Conservation (phyloP, 2,329 filamentous ascomycete genomes). For the Trichoderma atrobrunneum region DNA sequence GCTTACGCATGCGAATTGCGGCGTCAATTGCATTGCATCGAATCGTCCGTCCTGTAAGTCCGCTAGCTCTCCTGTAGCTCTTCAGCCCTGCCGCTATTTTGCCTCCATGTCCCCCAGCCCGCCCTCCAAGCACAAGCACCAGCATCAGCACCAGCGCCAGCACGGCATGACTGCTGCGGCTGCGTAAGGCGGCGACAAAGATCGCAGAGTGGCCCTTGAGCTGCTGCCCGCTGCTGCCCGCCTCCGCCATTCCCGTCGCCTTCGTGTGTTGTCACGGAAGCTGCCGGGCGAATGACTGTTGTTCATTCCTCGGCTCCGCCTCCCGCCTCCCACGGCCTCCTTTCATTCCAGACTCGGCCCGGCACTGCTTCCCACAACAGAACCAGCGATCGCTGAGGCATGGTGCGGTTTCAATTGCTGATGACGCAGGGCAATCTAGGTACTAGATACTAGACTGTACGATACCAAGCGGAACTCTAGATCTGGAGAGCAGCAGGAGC, state of each 20-base stretch:
- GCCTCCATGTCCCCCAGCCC: neutral
- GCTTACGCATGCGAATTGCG: slow-evolving; percentile 5
- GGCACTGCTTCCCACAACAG: slow-evolving; percentile 22
- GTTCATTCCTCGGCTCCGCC: slow-evolving; percentile 22
- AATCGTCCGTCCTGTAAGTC: slow-evolving; percentile 1
- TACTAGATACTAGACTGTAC: neutral
- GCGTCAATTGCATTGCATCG: neutral
- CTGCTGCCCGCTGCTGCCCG: slow-evolving; percentile 13
- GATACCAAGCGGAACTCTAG: neutral
- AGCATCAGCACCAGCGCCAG: neutral
- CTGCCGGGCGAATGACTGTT: slow-evolving; percentile 16
- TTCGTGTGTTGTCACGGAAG: slow-evolving; percentile 18
- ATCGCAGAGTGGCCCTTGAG: slow-evolving; percentile 16
- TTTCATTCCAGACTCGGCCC: slow-evolving; percentile 27
- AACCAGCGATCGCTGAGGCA: slow-evolving; percentile 21
- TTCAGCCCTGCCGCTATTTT: neutral
- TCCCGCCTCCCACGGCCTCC: slow-evolving; percentile 19
- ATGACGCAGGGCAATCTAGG: slow-evolving; percentile 5
- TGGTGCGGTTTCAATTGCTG: slow-evolving; percentile 17
- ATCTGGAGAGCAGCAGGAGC: slow-evolving; percentile 9
- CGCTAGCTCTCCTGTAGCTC: neutral
- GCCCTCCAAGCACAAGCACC: neutral
- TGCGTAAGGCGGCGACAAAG: slow-evolving; percentile 3
- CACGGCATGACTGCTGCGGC: neutral
- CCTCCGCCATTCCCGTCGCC: slow-evolving; percentile 9